A percentile compares a stretch with the other conserved stretches of the same genome.
Evolutionary conservation across 345 rosid species (phyloP).

Genomic region (Physaria fendleri): DNA sequence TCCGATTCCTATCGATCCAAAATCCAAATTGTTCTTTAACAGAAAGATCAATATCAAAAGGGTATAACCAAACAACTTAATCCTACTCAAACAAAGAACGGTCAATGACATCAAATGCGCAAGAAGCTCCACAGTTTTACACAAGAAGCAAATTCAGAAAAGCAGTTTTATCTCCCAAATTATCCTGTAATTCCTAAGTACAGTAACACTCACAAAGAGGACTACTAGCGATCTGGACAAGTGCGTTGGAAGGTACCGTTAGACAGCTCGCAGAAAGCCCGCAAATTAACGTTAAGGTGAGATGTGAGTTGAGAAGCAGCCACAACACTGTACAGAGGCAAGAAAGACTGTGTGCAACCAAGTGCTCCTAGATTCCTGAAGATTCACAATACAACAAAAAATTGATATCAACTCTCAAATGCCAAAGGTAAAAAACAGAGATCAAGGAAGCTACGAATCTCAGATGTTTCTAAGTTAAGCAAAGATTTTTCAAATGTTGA

Average conservation of each 20-base stretch:
- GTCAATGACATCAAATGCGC: neutral
- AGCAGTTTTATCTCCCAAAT: neutral
- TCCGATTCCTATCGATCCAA: conserved; percentile 64
- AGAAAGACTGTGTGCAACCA: conserved; percentile 70
- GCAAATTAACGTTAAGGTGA: conserved; percentile 54
- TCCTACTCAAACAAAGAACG: neutral
- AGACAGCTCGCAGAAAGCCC: conserved; percentile 91
- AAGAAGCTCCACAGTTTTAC: neutral
- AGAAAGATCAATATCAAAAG: conserved; percentile 11
- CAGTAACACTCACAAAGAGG: conserved; percentile 77
- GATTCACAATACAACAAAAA: neutral
- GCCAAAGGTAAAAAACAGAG: neutral
- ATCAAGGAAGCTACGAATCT: neutral
- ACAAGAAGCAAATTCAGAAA: neutral
- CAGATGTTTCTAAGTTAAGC: neutral
- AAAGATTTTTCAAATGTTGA: neutral
- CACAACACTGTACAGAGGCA: conserved; percentile 53
- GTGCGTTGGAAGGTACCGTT: conserved; percentile 95
- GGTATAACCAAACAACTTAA: neutral
- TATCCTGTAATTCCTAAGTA: conserved; percentile 39
- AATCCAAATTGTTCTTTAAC: conserved; percentile 36
- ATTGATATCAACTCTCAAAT: neutral
- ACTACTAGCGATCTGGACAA: conserved; percentile 98
- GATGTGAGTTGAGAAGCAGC: conserved; percentile 54
- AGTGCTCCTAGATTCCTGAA: conserved; percentile 73